Conservation (phyloP, 495 filamentous ascomycete genomes). For the Penicillium argentinense region DNA sequence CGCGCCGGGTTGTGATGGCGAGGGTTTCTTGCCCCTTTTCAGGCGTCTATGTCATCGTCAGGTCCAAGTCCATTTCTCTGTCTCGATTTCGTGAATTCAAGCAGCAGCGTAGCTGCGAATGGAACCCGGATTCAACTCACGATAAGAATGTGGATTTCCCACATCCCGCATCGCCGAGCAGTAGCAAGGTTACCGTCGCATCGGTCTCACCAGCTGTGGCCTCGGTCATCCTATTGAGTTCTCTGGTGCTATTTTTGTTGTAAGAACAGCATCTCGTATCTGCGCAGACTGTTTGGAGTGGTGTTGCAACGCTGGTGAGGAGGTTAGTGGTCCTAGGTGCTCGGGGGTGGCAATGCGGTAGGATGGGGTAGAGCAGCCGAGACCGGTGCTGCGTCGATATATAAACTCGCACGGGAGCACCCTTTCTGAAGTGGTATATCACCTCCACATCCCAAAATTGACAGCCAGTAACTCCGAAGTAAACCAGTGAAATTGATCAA, state of each 20-base stretch:
- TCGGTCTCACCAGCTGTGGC: constrained; percentile 15
- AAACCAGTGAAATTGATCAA: no score
- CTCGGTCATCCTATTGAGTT: constrained; percentile 11
- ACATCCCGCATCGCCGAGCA: constrained; percentile 77
- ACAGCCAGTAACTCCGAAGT: no score
- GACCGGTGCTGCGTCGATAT: no score
- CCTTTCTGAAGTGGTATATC: no score
- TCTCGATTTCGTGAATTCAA: neutral
- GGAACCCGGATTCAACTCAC: constrained; percentile 56
- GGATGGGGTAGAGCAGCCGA: no score
- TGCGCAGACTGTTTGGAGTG: no score
- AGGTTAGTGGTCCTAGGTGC: no score
- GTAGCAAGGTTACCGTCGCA: constrained; percentile 63
- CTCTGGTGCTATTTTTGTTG: neutral
- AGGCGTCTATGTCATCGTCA: constrained; percentile 21
- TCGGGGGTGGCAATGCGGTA: no score
- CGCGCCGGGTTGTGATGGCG: constrained; percentile 3
- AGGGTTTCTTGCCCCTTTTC: constrained; percentile 23
- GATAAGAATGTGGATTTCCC: constrained; percentile 89
- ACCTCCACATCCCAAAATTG: no score
- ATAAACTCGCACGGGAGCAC: no score
- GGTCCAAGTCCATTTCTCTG: neutral
- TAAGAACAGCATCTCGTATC: neutral
- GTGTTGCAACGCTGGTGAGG: no score
- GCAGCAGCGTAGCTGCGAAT: no score